phyloP scores from a whole-genome alignment of 1,139 yeast species.

The Blastobotrys niveus region DNA sequence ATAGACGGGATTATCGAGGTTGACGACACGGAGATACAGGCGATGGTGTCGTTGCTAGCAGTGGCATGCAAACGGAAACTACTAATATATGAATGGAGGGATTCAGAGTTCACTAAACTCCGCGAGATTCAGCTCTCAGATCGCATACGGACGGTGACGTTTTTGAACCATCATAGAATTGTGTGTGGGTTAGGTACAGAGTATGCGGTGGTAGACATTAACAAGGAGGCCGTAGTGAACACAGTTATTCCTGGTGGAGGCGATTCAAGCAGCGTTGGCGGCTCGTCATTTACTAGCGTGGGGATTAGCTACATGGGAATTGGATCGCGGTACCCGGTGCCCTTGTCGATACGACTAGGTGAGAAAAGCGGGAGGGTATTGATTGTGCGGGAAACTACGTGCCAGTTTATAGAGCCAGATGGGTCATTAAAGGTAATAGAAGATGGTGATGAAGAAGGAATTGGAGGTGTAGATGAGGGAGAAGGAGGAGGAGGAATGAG shows the following conservation, averaged over 20 bases:
- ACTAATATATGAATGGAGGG: slow-evolving; percentile 37
- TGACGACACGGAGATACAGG: slow-evolving; percentile 15
- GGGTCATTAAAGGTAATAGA: neutral
- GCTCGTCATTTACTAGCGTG: neutral
- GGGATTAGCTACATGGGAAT: slow-evolving; percentile 9
- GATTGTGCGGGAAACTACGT: slow-evolving; percentile 3
- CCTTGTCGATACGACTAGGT: slow-evolving; percentile 7
- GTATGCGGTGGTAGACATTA: slow-evolving; percentile 26
- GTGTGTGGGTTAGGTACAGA: slow-evolving; percentile 34
- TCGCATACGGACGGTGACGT: slow-evolving; percentile 33
- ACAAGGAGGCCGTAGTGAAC: slow-evolving; percentile 15
- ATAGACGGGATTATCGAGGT: slow-evolving; percentile 24
- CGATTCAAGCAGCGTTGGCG: neutral
- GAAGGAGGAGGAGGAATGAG: too few relatives aligned
- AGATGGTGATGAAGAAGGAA: neutral
- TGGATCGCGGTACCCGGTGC: slow-evolving; percentile 4
- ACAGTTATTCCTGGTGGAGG: slow-evolving; percentile 5
- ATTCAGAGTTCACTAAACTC: slow-evolving; percentile 30
- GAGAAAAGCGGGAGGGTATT: slow-evolving; percentile 9
- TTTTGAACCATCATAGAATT: slow-evolving; percentile 33
- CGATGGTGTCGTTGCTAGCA: slow-evolving; percentile 33
- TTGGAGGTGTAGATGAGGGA: too few relatives aligned
- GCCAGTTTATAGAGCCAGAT: slow-evolving; percentile 3
- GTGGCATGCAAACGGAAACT: slow-evolving; percentile 34
- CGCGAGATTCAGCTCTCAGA: slow-evolving; percentile 36